Evolutionary conservation across 345 rosid species (phyloP).

Genomic region (Citrus cavaleriei): DNA sequence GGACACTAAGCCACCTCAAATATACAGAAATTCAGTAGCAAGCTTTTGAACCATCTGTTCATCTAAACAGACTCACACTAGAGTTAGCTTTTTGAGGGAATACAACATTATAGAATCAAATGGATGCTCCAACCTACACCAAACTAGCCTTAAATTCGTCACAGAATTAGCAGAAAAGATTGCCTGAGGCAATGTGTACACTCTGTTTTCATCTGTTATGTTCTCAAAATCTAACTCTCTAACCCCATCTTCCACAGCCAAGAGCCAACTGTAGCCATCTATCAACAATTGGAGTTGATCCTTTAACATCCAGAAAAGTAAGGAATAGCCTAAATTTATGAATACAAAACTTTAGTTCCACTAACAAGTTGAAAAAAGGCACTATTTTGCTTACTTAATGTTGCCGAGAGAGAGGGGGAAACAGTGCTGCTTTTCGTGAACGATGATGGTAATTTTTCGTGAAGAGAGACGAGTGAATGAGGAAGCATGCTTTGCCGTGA

Average conservation of each 20-base stretch:
- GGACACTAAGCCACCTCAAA: not conserved
- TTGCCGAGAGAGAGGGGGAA: too few relatives aligned
- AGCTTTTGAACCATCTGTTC: not conserved
- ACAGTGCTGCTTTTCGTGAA: too few relatives aligned
- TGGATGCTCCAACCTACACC: not conserved
- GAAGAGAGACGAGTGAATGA: too few relatives aligned
- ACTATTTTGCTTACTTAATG: too few relatives aligned
- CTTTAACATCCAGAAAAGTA: not conserved
- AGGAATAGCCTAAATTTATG: not conserved
- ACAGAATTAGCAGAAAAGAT: not conserved
- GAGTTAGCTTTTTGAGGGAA: not conserved
- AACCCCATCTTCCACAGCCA: not conserved
- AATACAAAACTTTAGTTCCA: not conserved
- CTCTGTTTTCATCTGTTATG: not conserved
- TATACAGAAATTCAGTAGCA: not conserved
- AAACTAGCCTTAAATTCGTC: not conserved
- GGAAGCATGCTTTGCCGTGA: too few relatives aligned
- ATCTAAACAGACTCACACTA: not conserved
- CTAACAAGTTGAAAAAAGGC: too few relatives aligned
- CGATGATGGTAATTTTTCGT: too few relatives aligned
- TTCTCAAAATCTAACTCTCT: not conserved
- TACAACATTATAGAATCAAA: not conserved
- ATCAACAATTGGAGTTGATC: not conserved
- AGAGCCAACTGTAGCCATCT: not conserved
- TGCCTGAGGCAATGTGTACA: not conserved